Percentiles rank a stretch among this genome's conserved stretches.
These are phyloP conservation scores for Aspergillus quadricinctus DNA, from an alignment of 2,329 filamentous ascomycete species.

Conservation along the genomic window DNA sequence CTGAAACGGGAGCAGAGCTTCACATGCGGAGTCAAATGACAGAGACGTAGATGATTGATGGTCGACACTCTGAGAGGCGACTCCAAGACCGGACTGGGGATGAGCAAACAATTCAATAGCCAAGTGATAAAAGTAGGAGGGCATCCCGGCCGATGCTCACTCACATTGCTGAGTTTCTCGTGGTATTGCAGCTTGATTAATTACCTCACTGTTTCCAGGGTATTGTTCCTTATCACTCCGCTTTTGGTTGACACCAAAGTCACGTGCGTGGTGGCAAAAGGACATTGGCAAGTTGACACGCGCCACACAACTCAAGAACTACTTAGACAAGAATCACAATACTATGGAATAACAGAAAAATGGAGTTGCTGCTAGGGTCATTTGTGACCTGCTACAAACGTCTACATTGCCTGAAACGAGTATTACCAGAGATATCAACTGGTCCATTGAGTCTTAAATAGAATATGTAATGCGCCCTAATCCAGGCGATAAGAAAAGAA, in stretches of 20 bases:
- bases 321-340: background rate
- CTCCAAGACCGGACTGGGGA: constrained; percentile 14
- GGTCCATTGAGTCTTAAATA: constrained; percentile 10
- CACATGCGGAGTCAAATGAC: constrained; percentile 31
- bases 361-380: background rate
- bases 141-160: constrained; percentile 46
- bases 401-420: background rate
- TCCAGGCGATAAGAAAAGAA: constrained; percentile 15
- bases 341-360: too few relatives aligned
- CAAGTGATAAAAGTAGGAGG: constrained; percentile 61
- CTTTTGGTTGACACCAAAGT: background rate
- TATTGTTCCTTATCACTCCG: constrained; percentile 1
- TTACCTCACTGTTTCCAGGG: background rate
- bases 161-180: constrained; percentile 20
- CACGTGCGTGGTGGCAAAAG: constrained; percentile 8
- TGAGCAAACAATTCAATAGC: constrained; percentile 55
- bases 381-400: background rate
- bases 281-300: background rate
- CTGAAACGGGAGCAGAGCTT: constrained; percentile 37
- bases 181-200: constrained; percentile 2
- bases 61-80: constrained; percentile 3
- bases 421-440: constrained; percentile 1
- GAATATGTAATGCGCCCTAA: constrained; percentile 16
- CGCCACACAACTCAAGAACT: background rate
- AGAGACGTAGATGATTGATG: constrained; percentile 19